phyloP scores from a whole-genome alignment of 176 grass and related monocot species.

The Oryza nivara region DNA sequence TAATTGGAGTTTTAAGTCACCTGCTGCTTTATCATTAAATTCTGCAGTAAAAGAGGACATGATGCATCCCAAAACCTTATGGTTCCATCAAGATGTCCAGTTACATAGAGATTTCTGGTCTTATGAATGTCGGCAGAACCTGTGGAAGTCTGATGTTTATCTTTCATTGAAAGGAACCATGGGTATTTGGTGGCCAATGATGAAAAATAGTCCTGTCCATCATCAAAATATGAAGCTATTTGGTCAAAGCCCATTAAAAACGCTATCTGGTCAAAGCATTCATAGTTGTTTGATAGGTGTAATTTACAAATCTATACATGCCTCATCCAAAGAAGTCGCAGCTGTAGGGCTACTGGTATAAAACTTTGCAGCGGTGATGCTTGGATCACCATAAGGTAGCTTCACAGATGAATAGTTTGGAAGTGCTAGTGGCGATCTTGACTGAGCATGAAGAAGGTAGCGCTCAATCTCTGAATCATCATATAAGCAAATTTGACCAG shows the following conservation, averaged over 20 bases:
- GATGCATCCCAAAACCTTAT: constrained; percentile 97
- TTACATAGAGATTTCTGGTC: constrained; percentile 77
- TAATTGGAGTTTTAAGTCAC: constrained; percentile 45
- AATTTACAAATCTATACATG: constrained; percentile 48
- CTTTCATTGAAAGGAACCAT: constrained; percentile 72
- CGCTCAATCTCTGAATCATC: constrained; percentile 90
- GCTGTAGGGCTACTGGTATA: constrained; percentile 57
- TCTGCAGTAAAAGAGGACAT: constrained; percentile 71
- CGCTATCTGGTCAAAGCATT: constrained; percentile 30
- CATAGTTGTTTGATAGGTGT: constrained; percentile 35
- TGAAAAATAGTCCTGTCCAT: constrained; percentile 61
- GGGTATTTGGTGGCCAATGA: constrained; percentile 63
- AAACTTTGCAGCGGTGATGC: constrained; percentile 64
- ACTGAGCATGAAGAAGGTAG: constrained; percentile 76
- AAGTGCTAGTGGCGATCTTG: constrained; percentile 70
- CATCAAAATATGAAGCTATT: constrained; percentile 28
- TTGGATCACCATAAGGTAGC: constrained; percentile 71
- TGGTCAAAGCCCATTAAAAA: constrained; percentile 34
- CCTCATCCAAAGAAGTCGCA: constrained; percentile 61
- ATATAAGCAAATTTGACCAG: constrained; percentile 74
- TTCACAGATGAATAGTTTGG: constrained; percentile 68
- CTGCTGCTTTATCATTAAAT: constrained; percentile 84
- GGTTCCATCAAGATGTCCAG: constrained; percentile 90
- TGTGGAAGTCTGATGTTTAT: constrained; percentile 62
- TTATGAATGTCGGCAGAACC: constrained; percentile 58